Conservation (phyloP, 2,329 filamentous ascomycete species). For the Cladosporium oxysporum region DNA sequence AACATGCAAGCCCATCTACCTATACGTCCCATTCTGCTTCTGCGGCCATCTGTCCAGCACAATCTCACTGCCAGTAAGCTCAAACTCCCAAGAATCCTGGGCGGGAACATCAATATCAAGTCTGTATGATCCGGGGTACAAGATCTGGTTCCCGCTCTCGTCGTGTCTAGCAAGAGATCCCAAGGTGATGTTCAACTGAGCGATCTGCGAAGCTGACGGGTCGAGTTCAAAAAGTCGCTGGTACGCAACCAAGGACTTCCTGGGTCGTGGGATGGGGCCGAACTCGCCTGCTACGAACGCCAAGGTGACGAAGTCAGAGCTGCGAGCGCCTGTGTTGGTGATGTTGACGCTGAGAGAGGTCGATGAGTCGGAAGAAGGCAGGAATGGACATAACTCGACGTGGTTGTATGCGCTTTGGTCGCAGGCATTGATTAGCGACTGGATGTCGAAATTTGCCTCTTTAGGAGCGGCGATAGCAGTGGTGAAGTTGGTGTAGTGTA, state of each 20-base stretch:
- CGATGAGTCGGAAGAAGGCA: slow-evolving; percentile 30
- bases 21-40: slow-evolving; percentile 9
- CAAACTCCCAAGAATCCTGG: slow-evolving; percentile 11
- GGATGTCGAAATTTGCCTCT: slow-evolving; percentile 35
- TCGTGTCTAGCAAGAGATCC: slow-evolving; percentile 14
- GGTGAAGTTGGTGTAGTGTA: slow-evolving; percentile 48
- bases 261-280: slow-evolving; percentile 1
- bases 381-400: slow-evolving; percentile 41
- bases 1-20: background rate
- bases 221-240: background rate
- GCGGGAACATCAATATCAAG: slow-evolving; percentile 13
- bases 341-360: slow-evolving; percentile 35
- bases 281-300: slow-evolving; percentile 13
- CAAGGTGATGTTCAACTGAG: slow-evolving; percentile 11
- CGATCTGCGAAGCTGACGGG: background rate
- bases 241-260: slow-evolving; percentile 6
- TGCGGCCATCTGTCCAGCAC: slow-evolving; percentile 17
- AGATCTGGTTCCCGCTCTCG: slow-evolving; percentile 14
- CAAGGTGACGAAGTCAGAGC: slow-evolving; percentile 7
- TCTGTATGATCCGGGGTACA: slow-evolving; percentile 16
- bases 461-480: slow-evolving; percentile 16
- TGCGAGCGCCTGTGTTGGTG: slow-evolving; percentile 39
- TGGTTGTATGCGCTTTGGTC: slow-evolving; percentile 25
- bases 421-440: slow-evolving; percentile 36
- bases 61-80: slow-evolving; percentile 11